Base-by-base conservation (phyloP, 208 protist species). In the Leishmania major region DNA sequence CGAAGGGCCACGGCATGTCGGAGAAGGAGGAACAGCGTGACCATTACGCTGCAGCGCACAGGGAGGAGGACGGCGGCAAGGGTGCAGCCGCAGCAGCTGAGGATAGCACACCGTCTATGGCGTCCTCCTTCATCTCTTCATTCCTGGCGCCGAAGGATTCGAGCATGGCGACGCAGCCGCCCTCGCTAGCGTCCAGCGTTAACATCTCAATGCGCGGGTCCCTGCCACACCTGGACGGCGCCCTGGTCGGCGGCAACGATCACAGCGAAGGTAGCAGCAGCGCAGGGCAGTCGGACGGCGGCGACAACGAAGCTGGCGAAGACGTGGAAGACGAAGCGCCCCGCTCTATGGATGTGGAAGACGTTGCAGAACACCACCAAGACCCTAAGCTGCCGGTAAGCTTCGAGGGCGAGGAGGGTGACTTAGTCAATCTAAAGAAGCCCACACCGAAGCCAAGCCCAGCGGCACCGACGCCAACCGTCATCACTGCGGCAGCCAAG, bases 191-290 rank as follows among this genome's bases (percentile, higher is more conserved):
- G 7, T 59, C 78, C 62, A 83, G 78, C 75, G 43, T 80, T 3
- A 83, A 72, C 57, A 73, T n/a, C 22, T 76, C 78, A 3, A 60
- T 77, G 59, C 83, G 70, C 37, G 75, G 77, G 31, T 55, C 67
- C 67, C 64, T 76, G 0, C 11, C 53, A 5, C 73, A 86, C 43
- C 57, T 25, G 13, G 84, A 84, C 64, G 62, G 15, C 28, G 37
- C 15, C n/a, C 28, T 77, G 47, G 78, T 53, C 35, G 53, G 28
- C 40, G 62, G 47, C 53, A 35, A 76, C 15, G 76, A 87, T 43
- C 75, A 80, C 40, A 88, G 82, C 77, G 80, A 78, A 73, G 78
- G 77, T 47, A 75, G 78, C 81, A 83, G 78, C 85, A 85, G 81
- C 75, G 71, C 79, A 55, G 77, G 78, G 2, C 78, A 88, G 75